Conservation (phyloP, 306 rosid species). For the Quercus bicolor region DNA sequence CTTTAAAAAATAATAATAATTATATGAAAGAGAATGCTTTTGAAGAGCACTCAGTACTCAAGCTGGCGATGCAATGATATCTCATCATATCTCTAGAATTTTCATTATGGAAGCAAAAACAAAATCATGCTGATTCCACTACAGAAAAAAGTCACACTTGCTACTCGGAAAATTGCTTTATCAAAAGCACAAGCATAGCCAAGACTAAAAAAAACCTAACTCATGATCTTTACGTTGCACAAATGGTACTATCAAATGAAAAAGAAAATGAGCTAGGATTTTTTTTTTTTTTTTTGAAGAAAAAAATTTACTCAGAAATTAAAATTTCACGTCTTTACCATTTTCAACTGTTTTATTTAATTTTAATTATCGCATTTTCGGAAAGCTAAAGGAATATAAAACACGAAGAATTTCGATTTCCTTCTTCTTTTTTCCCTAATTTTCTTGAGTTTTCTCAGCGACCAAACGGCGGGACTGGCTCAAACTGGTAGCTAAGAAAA, state of each 20-base stretch:
- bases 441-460: not conserved
- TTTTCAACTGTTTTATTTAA: not conserved
- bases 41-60: constrained; percentile 15
- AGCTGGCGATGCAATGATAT: constrained; percentile 28
- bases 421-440: not conserved
- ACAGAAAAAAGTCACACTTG: constrained; percentile 20
- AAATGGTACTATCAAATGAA: not conserved
- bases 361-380: not conserved
- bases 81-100: constrained; percentile 28
- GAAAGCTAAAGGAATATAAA: not conserved
- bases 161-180: constrained; percentile 9
- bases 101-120: constrained; percentile 27
- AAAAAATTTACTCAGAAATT: not conserved
- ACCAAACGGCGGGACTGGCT: not conserved
- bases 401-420: not conserved
- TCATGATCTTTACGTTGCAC: constrained; percentile 3
- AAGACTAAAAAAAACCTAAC: not conserved
- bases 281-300: not conserved
- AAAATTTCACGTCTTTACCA: not conserved
- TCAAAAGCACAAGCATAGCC: not conserved
- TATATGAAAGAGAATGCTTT: not conserved
- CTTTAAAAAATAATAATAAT: not conserved
- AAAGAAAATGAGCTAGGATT: not conserved
- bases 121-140: constrained; percentile 38
- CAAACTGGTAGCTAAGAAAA: not conserved